Evolutionary conservation across 495 filamentous ascomycete genomes (phyloP).

Genomic region (Xylaria grammica): DNA sequence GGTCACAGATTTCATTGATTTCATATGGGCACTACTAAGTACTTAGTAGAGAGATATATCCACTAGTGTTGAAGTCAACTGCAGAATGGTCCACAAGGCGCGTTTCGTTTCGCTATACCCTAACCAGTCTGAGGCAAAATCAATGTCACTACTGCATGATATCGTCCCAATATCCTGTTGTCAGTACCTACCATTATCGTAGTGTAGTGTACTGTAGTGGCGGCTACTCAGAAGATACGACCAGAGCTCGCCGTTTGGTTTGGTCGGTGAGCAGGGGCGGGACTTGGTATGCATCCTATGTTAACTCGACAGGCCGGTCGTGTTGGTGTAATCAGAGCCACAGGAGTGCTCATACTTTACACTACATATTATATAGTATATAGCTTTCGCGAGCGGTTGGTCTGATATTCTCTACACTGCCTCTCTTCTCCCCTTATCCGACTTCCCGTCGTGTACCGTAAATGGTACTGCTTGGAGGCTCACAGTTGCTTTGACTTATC

Average conservation of each 20-base stretch:
- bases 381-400: too few species aligned
- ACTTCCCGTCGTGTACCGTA: too few species aligned
- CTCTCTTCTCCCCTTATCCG: too few species aligned
- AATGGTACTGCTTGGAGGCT: too few species aligned
- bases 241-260: background rate
- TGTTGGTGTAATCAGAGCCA: background rate
- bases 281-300: background rate
- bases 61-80: conserved; percentile 8
- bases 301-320: background rate
- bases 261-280: conserved; percentile 12
- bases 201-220: background rate
- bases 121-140: background rate
- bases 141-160: conserved; percentile 14
- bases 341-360: background rate
- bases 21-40: background rate
- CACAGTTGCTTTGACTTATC: too few species aligned
- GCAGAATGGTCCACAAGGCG: conserved; percentile 18
- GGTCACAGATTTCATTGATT: background rate
- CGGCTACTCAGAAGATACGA: background rate
- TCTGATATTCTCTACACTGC: too few species aligned
- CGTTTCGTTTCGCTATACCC: conserved; percentile 11
- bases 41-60: too few species aligned
- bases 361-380: too few species aligned
- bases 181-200: background rate
- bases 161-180: background rate